Evolutionary conservation across 192 early-diverging fungal species (phyloP), one percentile per base, ranked within the genome.

Genomic region (Gryganskiella cystojenkinii): DNA sequence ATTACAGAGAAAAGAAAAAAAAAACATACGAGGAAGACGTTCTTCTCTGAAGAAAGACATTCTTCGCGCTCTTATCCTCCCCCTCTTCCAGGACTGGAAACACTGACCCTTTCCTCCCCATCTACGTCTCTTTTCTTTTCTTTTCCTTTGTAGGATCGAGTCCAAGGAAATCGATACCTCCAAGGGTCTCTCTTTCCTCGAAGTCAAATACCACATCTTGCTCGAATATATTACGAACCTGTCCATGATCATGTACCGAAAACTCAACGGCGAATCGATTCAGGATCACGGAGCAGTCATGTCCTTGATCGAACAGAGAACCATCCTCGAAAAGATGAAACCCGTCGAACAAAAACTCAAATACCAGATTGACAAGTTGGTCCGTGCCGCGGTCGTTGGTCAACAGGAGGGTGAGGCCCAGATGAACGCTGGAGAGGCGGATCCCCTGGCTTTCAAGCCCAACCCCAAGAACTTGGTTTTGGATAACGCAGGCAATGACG

Each of bases 361-460:
- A 81, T 98, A 97, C 84, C 98, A 97, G 84, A 95, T 98, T 69
- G 95, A 98, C 79, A 98, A 98, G 82, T 85, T 99, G 25, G 87
- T 98, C 33, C 85, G 89, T 44, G 80, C 84, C 15, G 88, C 93
- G 5, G 81, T 86, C 8, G 71, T 90, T 17, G 84, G 82, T 17
- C 58, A 81, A 25, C 78, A 84, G 37, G 56, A 82, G 27, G 70
- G 79, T 1, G 72, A 79, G 44, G 67, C 59, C 24, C 45, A 78
- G 19, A 35, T 51, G 42, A 61, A 47, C 37, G 51, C 62, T 7
- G 65, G 27, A 69, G 78, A 72, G 51, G 78, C 45, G 57, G n/a
- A n/a, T n/a, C n/a, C n/a, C n/a, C n/a, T n/a, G n/a, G n/a, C n/a
- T n/a, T n/a, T n/a, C n/a, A n/a, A n/a, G n/a, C n/a, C 6, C 30